Conservation (phyloP, 371 early-diverging fungal species). For the Mortierella sp. region DNA sequence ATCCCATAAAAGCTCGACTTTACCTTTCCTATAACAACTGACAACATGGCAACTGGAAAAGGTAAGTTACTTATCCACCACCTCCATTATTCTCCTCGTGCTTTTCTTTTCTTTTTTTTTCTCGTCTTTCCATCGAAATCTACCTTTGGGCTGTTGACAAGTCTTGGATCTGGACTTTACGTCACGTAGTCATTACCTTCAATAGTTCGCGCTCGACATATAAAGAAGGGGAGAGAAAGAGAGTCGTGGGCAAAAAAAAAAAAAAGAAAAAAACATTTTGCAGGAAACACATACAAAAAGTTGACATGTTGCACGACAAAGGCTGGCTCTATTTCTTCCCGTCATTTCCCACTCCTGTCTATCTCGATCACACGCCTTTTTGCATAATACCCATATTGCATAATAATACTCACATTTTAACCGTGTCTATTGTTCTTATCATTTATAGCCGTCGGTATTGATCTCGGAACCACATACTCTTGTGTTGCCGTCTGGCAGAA, state of each 20-base stretch:
- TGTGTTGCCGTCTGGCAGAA: constrained; percentile 98
- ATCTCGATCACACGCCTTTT: background rate
- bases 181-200: background rate
- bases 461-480: constrained; percentile 99
- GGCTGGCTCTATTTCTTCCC: background rate
- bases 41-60: constrained; percentile 12
- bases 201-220: too few relatives aligned
- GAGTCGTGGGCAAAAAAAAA: too few relatives aligned
- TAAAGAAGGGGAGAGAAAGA: too few relatives aligned
- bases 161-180: background rate
- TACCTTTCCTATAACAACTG: background rate
- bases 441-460: constrained; percentile 80
- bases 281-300: too few relatives aligned
- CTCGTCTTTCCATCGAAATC: background rate
- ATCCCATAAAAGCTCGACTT: background rate
- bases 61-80: constrained; percentile 1
- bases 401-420: background rate
- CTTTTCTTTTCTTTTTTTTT: background rate
- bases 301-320: background rate
- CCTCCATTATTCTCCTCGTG: background rate
- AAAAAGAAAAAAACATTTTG: too few relatives aligned
- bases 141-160: background rate
- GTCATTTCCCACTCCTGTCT: background rate
- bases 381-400: background rate
- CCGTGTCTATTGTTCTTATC: background rate